Conservation (phyloP, 2,329 filamentous ascomycete genomes). For the Talaromyces sp. region DNA sequence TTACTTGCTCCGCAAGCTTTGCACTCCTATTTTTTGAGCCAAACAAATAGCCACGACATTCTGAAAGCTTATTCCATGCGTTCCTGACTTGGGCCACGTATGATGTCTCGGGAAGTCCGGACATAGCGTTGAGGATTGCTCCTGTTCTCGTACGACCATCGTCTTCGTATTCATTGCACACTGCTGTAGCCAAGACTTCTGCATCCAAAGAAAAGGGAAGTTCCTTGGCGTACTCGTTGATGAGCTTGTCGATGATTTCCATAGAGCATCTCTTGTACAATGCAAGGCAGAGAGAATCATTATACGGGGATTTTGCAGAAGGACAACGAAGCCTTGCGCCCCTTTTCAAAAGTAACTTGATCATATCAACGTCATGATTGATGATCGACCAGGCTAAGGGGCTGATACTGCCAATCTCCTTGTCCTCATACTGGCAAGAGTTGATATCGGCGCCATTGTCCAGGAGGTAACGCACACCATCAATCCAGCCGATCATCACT, state of each 20-base stretch:
- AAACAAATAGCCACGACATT: too few relatives aligned
- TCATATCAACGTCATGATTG: not conserved
- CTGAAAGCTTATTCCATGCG: not conserved
- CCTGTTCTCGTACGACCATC: accelerated
- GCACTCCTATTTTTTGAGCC: too few relatives aligned
- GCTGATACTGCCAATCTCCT: not conserved
- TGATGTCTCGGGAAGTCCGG: not conserved
- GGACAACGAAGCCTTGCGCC: not conserved
- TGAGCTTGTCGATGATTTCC: not conserved
- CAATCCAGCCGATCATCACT: not conserved
- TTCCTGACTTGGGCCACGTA: not conserved
- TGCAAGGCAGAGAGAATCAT: constrained; percentile 6
- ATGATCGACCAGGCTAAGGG: not conserved
- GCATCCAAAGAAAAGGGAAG: not conserved
- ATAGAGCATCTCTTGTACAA: not conserved
- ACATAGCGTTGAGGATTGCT: not conserved
- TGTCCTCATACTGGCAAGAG: not conserved
- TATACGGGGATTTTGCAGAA: not conserved
- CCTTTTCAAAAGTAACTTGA: not conserved
- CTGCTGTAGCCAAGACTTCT: not conserved
- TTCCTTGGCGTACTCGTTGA: not conserved
- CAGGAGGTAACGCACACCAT: not conserved
- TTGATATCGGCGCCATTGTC: constrained; percentile 6
- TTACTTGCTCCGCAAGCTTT: not conserved
- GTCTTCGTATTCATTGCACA: not conserved